These are phyloP conservation scores for Phylloporus rhodoxanthus DNA, from an alignment of 768 basidiomycete species.

Conservation along the genomic window DNA sequence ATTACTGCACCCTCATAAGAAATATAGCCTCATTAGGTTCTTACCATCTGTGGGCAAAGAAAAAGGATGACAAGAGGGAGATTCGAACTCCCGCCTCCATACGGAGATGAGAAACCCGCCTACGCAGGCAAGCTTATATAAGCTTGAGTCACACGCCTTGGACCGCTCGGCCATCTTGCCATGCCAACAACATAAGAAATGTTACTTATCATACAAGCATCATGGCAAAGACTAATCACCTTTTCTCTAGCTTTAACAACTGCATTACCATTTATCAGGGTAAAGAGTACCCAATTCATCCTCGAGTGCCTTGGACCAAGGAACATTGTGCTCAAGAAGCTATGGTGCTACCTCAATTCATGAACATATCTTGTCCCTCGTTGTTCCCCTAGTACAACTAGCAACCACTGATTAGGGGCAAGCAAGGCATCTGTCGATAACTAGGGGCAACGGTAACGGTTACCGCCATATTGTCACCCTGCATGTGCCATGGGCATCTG, in stretches of 20 bases:
- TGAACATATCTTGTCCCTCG: neutral
- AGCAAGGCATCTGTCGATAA: neutral
- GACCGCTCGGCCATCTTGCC: conserved; percentile 61
- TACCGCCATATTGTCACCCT: neutral
- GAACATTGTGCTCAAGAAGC: neutral
- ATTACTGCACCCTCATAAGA: neutral
- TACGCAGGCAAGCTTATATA: conserved; percentile 7
- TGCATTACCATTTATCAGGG: too few relatives aligned
- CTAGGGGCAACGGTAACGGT: neutral
- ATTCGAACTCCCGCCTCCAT: conserved; percentile 33
- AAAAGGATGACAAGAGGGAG: conserved; percentile 29
- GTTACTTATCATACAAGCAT: neutral
- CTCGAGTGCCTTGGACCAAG: neutral
- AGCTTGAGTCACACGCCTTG: conserved; percentile 61
- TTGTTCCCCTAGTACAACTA: neutral
- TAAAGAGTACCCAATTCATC: neutral
- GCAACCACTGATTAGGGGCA: neutral
- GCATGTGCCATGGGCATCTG: neutral
- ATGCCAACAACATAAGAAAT: neutral
- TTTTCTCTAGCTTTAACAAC: too few relatives aligned
- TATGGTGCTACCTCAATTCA: neutral
- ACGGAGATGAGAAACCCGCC: conserved; percentile 13
- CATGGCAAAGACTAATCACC: neutral
- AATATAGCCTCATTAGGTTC: neutral
- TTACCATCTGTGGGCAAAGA: neutral